These are phyloP conservation scores for Blastocystis sp. DNA, from an alignment of 352 stramenopile genomes.

Conservation along the genomic window DNA sequence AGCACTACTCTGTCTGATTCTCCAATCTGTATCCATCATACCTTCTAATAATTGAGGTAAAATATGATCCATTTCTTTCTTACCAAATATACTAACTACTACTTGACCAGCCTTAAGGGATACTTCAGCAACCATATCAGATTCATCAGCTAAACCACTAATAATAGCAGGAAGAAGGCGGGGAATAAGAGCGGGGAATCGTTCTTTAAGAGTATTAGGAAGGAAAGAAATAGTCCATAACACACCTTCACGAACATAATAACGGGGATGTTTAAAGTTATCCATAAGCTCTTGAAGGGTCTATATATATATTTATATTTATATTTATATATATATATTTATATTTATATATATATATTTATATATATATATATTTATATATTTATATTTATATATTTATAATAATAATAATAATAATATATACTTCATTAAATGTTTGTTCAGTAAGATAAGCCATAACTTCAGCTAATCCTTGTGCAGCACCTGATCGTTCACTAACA, in stretches of 20 bases:
- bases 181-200: conserved; percentile 73
- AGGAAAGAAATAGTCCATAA: conserved; percentile 96
- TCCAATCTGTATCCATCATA: conserved; percentile 88
- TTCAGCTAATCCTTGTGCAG: conserved; percentile 88
- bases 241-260: conserved; percentile 81
- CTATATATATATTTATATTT: too few species aligned
- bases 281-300: conserved; percentile 59
- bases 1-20: conserved; percentile 87
- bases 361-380: too few species aligned
- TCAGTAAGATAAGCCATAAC: conserved; percentile 63
- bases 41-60: conserved; percentile 79
- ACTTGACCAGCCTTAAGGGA: conserved; percentile 85
- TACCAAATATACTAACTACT: conserved; percentile 80
- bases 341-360: conserved; percentile 46
- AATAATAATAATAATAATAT: too few species aligned
- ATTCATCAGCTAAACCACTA: conserved; percentile 85
- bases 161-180: conserved; percentile 83
- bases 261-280: conserved; percentile 70
- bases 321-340: too few species aligned
- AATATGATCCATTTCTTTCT: conserved; percentile 83
- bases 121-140: conserved; percentile 85
- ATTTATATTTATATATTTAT: too few species aligned
- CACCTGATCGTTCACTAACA: conserved; percentile 84
- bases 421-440: conserved; percentile 55
- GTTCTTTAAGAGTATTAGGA: conserved; percentile 52